Percentiles rank a stretch among this genome's conserved stretches.
phyloP scores from a whole-genome alignment of 495 filamentous ascomycete species.

The Lasiosphaeriaceae sp. region DNA sequence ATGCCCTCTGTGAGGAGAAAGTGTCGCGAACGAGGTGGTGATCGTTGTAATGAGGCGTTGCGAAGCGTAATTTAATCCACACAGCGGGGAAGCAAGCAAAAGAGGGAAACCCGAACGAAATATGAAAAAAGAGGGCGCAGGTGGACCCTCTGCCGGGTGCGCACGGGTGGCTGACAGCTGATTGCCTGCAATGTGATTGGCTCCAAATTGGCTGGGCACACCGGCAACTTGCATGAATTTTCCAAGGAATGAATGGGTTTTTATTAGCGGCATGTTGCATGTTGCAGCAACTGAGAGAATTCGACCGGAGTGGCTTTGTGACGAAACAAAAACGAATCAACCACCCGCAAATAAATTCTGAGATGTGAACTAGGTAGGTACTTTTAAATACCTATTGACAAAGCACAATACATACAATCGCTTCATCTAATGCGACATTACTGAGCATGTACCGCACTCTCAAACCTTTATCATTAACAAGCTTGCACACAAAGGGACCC shows the following conservation, averaged over 20 bases:
- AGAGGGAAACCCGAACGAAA: neutral
- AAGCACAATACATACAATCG: no score
- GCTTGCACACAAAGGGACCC: no score
- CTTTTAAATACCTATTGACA: no score
- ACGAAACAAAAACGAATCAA: no score
- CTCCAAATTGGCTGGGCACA: no score
- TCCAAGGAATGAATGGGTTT: neutral
- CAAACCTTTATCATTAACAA: no score
- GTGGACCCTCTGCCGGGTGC: neutral
- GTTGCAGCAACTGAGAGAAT: neutral
- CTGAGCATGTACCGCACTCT: no score
- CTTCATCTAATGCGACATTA: no score
- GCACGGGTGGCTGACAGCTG: neutral
- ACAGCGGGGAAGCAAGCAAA: no score
- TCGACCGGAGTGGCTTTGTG: neutral
- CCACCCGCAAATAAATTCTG: no score
- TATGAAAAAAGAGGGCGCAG: neutral
- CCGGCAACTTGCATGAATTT: neutral
- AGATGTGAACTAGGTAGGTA: no score
- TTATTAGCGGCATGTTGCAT: neutral
- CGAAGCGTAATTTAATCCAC: no score
- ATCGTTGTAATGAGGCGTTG: constrained; percentile 25
- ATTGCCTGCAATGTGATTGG: neutral
- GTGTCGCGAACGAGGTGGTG: constrained; percentile 9
- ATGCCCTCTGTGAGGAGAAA: neutral